Conservation (phyloP, 176 grass and related monocot genomes). For the Oryza meridionalis region DNA sequence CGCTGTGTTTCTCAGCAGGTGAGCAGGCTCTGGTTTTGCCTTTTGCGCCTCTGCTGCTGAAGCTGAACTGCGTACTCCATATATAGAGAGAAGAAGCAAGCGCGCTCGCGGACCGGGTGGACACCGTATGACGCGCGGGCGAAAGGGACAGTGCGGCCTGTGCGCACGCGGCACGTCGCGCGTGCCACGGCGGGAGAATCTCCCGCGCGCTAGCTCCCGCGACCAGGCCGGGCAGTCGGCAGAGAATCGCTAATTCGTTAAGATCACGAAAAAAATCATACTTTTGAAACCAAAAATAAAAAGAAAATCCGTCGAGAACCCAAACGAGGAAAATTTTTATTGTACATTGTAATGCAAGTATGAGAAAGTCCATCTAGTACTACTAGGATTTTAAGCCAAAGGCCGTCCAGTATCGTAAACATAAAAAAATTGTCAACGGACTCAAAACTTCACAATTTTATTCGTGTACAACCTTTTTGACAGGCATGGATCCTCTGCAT, state of each 20-base stretch:
- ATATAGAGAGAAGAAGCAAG: not conserved
- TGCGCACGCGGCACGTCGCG: not conserved
- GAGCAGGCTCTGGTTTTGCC: not conserved
- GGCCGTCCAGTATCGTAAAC: too few relatives aligned
- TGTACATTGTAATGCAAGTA: too few relatives aligned
- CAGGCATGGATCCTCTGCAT: too few relatives aligned
- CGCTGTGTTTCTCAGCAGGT: not conserved
- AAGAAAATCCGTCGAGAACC: too few relatives aligned
- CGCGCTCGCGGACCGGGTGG: not conserved
- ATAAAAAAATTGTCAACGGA: too few relatives aligned
- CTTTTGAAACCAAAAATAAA: not conserved
- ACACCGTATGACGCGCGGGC: not conserved
- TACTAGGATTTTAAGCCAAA: too few relatives aligned
- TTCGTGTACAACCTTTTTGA: too few relatives aligned
- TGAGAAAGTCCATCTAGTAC: too few relatives aligned
- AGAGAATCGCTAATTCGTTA: not conserved
- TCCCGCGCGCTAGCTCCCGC: not conserved
- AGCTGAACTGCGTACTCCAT: not conserved
- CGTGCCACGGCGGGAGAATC: not conserved
- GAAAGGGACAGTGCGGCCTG: not conserved
- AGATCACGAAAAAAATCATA: not conserved
- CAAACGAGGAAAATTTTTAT: too few relatives aligned
- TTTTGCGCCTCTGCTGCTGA: not conserved
- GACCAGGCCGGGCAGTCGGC: not conserved
- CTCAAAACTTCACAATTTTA: too few relatives aligned